A percentile compares a stretch with the other conserved stretches of the same genome.
phyloP scores from a whole-genome alignment of 2,329 filamentous ascomycete genomes.

The Clarireedia monteithiana region DNA sequence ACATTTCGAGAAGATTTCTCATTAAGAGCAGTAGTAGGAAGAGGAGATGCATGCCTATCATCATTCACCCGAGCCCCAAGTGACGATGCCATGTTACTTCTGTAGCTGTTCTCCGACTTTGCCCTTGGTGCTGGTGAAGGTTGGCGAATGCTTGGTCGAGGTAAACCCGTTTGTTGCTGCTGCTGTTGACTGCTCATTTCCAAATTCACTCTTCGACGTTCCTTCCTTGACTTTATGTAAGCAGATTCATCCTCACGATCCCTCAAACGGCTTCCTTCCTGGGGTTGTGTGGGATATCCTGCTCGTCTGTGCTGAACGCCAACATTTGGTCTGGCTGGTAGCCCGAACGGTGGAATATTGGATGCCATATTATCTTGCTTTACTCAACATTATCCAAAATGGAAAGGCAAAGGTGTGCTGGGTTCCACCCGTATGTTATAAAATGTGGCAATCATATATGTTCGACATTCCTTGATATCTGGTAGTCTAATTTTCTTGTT shows the following conservation, averaged over 20 bases:
- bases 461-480: conserved; percentile 19
- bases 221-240: conserved; percentile 26
- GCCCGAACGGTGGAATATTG: conserved; percentile 34
- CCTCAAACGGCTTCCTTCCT: conserved; percentile 11
- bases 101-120: conserved; percentile 15
- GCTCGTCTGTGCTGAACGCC: conserved; percentile 27
- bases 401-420: background rate
- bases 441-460: conserved; percentile 13
- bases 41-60: conserved; percentile 5
- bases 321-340: conserved; percentile 35
- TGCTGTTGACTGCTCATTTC: conserved; percentile 13
- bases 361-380: conserved; percentile 35
- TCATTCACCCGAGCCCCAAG: conserved; percentile 22
- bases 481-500: background rate
- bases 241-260: conserved; percentile 36
- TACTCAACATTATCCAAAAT: conserved; percentile 16
- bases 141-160: conserved; percentile 18
- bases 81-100: conserved; percentile 13
- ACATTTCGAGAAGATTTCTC: conserved; percentile 34
- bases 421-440: conserved; percentile 19
- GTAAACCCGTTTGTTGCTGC: conserved; percentile 16
- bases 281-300: conserved; percentile 19
- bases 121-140: conserved; percentile 16
- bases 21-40: conserved; percentile 16
- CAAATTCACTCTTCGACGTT: conserved; percentile 12